Percentiles rank a stretch among this genome's conserved stretches.
These are phyloP conservation scores for Trapa bicornis DNA, from an alignment of 345 rosid species.

Conservation along the genomic window DNA sequence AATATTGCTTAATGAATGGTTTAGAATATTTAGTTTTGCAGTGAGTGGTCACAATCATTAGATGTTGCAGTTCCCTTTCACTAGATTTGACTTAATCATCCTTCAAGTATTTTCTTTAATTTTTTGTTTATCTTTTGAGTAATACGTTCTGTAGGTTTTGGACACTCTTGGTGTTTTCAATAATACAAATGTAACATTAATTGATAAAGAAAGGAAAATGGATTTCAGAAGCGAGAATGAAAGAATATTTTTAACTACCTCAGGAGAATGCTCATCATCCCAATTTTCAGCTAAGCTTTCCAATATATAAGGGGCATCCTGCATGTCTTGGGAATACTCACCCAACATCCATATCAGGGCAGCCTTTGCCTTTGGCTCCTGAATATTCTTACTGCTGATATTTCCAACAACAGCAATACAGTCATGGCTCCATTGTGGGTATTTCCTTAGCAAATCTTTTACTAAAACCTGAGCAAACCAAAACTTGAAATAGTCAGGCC, in stretches of 20 bases:
- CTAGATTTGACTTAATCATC: background rate
- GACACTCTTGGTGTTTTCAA: background rate
- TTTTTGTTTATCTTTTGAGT: background rate
- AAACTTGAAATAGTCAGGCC: background rate
- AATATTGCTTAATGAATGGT: background rate
- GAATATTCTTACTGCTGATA: constrained; percentile 16
- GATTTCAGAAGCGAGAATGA: background rate
- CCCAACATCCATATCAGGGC: no score
- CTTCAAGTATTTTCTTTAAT: background rate
- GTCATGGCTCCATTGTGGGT: constrained; percentile 99
- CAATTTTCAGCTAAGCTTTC: no score
- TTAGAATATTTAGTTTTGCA: background rate
- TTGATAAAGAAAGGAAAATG: background rate
- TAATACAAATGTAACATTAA: background rate
- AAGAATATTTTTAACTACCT: constrained; percentile 13
- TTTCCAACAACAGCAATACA: constrained; percentile 99
- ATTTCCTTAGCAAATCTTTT: constrained; percentile 88
- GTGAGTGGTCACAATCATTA: background rate
- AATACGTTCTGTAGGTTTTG: background rate
- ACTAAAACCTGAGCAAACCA: constrained; percentile 63
- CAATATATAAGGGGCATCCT: no score
- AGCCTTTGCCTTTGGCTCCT: no score
- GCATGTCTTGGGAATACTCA: no score
- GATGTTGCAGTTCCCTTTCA: background rate
- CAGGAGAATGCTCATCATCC: no score